phyloP scores from a whole-genome alignment of 2,329 filamentous ascomycete species.

The Ceratocystiopsis minuta region DNA sequence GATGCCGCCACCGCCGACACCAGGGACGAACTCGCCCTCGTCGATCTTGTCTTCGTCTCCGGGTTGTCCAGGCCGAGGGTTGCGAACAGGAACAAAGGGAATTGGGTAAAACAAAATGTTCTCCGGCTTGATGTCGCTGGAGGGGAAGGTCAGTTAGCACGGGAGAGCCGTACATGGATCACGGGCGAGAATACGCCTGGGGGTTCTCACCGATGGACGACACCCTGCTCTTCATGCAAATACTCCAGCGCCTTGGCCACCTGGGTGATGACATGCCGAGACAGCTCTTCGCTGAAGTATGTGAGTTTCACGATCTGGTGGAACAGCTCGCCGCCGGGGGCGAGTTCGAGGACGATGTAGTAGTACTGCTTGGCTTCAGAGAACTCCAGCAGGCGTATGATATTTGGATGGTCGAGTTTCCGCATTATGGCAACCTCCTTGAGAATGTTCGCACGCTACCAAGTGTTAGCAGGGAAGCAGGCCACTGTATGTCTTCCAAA shows the following conservation, averaged over 20 bases:
- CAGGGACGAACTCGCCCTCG: constrained; percentile 78
- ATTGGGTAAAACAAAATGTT: constrained; percentile 87
- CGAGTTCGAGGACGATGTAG: constrained; percentile 90
- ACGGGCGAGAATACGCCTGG: constrained; percentile 15
- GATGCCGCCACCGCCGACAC: constrained; percentile 74
- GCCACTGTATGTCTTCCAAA: too few species aligned
- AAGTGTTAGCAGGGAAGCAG: too few species aligned
- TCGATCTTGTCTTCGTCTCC: constrained; percentile 96
- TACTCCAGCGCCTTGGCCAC: constrained; percentile 92
- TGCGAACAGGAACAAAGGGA: constrained; percentile 48
- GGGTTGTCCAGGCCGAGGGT: constrained; percentile 64
- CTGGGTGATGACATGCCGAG: constrained; percentile 83
- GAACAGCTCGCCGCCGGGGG: constrained; percentile 89
- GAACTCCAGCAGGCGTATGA: constrained; percentile 85
- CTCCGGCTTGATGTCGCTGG: constrained; percentile 92
- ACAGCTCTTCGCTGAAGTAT: constrained; percentile 93
- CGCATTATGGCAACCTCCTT: constrained; percentile 99
- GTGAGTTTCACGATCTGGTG: constrained; percentile 96
- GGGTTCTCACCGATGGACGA: constrained; percentile 95
- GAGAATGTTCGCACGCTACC: constrained; percentile 81
- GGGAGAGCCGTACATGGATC: too few species aligned
- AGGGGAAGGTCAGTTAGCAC: not conserved
- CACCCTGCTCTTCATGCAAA: constrained; percentile 81
- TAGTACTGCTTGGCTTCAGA: constrained; percentile 90
- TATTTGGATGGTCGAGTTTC: constrained; percentile 87